Percentiles rank a stretch among this genome's conserved stretches.
Evolutionary conservation across 2,329 filamentous ascomycete genomes (phyloP).

Genomic region (Ascochyta rabiei): DNA sequence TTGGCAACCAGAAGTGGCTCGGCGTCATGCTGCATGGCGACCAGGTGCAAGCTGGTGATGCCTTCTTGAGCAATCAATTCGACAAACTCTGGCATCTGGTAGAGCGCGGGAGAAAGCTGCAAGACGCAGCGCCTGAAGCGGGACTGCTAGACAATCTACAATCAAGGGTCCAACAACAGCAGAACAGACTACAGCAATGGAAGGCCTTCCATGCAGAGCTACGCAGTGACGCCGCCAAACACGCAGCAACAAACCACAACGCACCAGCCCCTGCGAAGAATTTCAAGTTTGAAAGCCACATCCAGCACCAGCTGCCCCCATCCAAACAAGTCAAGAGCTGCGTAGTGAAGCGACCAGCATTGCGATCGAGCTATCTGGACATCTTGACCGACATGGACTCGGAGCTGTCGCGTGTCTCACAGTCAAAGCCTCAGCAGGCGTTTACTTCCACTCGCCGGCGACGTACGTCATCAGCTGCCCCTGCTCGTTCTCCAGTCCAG

Average conservation of each 20-base stretch:
- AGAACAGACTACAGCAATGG: constrained; percentile 74
- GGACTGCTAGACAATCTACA: constrained; percentile 75
- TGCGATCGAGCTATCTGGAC: constrained; percentile 29
- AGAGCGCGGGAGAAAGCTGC: constrained; percentile 62
- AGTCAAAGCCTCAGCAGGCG: constrained; percentile 21
- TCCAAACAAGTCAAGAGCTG: constrained; percentile 16
- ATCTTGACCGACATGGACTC: constrained; percentile 41
- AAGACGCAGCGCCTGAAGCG: constrained; percentile 59
- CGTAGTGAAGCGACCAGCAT: constrained; percentile 10
- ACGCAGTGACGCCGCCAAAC: constrained; percentile 16
- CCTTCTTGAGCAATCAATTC: constrained; percentile 70
- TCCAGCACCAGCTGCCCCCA: constrained; percentile 35
- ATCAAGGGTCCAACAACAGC: constrained; percentile 68
- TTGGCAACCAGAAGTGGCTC: constrained; percentile 76
- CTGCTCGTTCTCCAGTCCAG: constrained; percentile 25
- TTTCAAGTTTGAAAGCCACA: constrained; percentile 43
- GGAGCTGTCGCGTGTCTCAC: constrained; percentile 31
- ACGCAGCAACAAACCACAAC: constrained; percentile 7
- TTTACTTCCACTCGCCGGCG: constrained; percentile 19
- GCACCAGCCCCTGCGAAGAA: constrained; percentile 15
- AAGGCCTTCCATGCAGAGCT: constrained; percentile 64
- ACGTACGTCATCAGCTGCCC: constrained; percentile 29
- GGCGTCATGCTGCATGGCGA: constrained; percentile 73
- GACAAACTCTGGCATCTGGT: constrained; percentile 74
- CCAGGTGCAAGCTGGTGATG: constrained; percentile 61